These are phyloP conservation scores for Solanum piurae DNA, from an alignment of 257 asterid species.

Conservation along the genomic window DNA sequence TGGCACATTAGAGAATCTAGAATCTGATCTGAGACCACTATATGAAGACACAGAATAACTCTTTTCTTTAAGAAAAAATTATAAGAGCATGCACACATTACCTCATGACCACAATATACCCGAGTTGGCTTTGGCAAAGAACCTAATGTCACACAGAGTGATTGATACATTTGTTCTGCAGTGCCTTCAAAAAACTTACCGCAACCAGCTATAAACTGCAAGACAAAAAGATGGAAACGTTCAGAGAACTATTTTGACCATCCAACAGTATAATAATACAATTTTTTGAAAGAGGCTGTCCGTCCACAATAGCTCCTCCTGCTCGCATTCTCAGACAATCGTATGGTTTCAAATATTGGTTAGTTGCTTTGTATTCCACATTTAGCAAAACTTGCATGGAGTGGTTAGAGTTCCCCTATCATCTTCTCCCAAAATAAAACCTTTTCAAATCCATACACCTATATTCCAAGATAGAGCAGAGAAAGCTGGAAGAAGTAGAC, in stretches of 20 bases:
- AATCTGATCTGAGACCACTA: neutral
- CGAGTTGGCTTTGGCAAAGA: slow-evolving; percentile 86
- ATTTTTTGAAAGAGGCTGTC: neutral
- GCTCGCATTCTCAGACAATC: neutral
- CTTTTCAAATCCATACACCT: neutral
- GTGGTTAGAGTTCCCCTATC: neutral
- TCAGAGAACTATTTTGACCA: neutral
- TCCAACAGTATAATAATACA: neutral
- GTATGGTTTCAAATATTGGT: neutral
- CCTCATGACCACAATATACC: slow-evolving; percentile 96
- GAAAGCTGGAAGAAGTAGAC: neutral
- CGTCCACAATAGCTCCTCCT: neutral
- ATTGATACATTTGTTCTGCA: slow-evolving; percentile 90
- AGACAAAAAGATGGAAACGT: neutral
- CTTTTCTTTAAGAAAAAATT: neutral
- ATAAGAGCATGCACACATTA: slow-evolving; percentile 11
- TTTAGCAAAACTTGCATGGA: neutral
- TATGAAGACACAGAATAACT: neutral
- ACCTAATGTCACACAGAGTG: slow-evolving; percentile 74
- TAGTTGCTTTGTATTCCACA: neutral
- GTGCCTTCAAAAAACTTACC: slow-evolving; percentile 95
- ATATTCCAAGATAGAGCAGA: neutral
- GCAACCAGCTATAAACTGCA: slow-evolving; percentile 84
- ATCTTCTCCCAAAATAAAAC: neutral
- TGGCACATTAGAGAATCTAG: neutral